Evolutionary conservation across 192 early-diverging fungal species (phyloP), one percentile per base, ranked within the genome.

Genomic region (Phlyctochytrium arcticum): DNA sequence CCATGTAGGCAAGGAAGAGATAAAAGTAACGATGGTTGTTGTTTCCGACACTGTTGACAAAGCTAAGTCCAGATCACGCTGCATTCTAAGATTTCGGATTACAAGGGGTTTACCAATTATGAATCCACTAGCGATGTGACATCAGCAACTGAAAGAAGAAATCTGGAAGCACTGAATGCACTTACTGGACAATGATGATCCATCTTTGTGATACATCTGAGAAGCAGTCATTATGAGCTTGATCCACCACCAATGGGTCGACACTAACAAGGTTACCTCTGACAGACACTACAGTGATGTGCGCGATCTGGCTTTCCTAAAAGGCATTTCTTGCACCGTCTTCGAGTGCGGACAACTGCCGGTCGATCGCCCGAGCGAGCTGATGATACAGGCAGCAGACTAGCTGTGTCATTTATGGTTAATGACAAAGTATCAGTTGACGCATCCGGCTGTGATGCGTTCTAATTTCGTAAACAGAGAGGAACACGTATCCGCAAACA

Each of bases 11-110:
- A 12, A 80, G 70, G 49, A 83, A 79, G 37, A 80, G 65, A 61
- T 72, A 75, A 54, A 83, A 83, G 63, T 83, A 83, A 12, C 76
- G 71, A 49, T 83, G 78, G 59, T 83, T 83, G 54, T 69, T 29
- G 53, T 69, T 60, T 8, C 81, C 81, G 4, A 83, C 81, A 63
- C 77, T 73, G 56, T 36, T 9, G 12, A 46, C 27, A 64, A 17
- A 49, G 36, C 36, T 21, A 19, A 62, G 47, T 8, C 19, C 21
- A 54, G 33, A 7, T 23, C 29, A 4, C 5, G 6, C 42, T 26
- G 4, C 32, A 50, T 30, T 12, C 3, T 29, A 21, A 51, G 1
- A 3, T 35, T 17, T 3, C 1, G n/a, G n/a, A n/a, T n/a, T n/a
- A n/a, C n/a, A n/a, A n/a, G n/a, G n/a, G 12, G 5, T 49, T 30